Evolutionary conservation across 106 monocot species (phyloP).

Genomic region (Dendrobium catenatum): DNA sequence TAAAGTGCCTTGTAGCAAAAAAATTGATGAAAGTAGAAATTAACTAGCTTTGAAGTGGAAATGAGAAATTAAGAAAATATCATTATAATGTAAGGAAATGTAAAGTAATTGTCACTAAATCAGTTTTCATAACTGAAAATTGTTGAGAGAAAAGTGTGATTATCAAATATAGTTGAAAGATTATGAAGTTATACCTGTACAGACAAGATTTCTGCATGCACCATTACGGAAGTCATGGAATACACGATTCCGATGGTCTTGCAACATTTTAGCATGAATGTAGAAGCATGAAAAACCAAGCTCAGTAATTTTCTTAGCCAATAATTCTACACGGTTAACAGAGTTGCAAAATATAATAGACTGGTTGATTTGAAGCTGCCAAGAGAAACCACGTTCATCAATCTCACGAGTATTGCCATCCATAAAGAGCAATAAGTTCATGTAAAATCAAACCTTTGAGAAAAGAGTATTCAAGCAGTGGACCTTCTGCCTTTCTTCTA

Average conservation of each 20-base stretch:
- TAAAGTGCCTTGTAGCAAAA: too few species aligned
- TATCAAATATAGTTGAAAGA: too few species aligned
- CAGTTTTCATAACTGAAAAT: too few species aligned
- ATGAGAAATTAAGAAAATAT: too few species aligned
- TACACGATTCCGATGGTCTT: slow-evolving; percentile 96
- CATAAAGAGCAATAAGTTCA: neutral
- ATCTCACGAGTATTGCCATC: neutral
- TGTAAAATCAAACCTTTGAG: slow-evolving; percentile 63
- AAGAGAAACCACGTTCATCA: slow-evolving; percentile 6
- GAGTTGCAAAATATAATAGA: slow-evolving; percentile 99
- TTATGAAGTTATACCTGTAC: slow-evolving; percentile 57
- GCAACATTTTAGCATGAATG: slow-evolving; percentile 88
- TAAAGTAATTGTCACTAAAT: too few species aligned
- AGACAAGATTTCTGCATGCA: slow-evolving; percentile 96
- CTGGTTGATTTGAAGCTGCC: slow-evolving; percentile 69
- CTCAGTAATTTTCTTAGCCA: slow-evolving; percentile 97
- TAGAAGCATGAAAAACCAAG: slow-evolving; percentile 97
- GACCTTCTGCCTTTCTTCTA: slow-evolving; percentile 96
- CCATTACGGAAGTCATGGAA: slow-evolving; percentile 99
- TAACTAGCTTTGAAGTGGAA: neutral
- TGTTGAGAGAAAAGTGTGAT: too few species aligned
- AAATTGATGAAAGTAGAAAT: too few species aligned
- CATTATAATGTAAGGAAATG: too few species aligned
- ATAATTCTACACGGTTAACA: slow-evolving; percentile 87
- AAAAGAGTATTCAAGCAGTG: slow-evolving; percentile 98